phyloP scores from a whole-genome alignment of 306 rosid genomes.

The Lagenaria siceraria region DNA sequence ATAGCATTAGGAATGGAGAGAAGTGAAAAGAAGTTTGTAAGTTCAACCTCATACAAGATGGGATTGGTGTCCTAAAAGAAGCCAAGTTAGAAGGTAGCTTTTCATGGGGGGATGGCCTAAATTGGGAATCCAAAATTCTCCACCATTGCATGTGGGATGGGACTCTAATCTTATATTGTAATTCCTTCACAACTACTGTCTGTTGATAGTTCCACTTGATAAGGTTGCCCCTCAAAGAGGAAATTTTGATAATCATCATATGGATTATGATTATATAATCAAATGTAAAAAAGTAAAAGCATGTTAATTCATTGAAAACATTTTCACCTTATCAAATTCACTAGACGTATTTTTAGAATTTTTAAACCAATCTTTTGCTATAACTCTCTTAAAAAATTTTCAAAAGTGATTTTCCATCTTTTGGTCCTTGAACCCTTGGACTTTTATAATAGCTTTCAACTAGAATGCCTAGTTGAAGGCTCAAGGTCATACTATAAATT shows the following conservation, averaged over 20 bases:
- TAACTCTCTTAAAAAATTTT: too few relatives aligned
- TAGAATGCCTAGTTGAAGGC: too few relatives aligned
- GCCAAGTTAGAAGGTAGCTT: background rate
- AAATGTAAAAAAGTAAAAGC: too few relatives aligned
- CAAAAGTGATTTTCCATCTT: too few relatives aligned
- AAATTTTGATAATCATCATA: too few relatives aligned
- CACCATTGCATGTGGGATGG: background rate
- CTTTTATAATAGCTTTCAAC: too few relatives aligned
- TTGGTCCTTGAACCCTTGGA: background rate
- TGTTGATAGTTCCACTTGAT: background rate
- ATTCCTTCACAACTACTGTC: background rate
- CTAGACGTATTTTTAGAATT: too few relatives aligned
- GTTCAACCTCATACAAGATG: conserved; percentile 7
- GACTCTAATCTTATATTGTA: background rate
- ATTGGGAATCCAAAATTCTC: background rate
- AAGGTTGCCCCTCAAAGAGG: background rate
- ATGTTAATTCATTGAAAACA: background rate
- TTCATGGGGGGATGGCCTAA: background rate
- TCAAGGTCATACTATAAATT: background rate
- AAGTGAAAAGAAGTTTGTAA: background rate
- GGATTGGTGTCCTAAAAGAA: background rate
- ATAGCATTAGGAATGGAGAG: background rate
- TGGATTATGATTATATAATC: too few relatives aligned
- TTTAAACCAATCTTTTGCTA: too few relatives aligned
- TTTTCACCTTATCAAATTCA: too few relatives aligned